These are phyloP conservation scores for Pseudophaeomoniella oleicola DNA, from an alignment of 2,329 filamentous ascomycete genomes.

Conservation along the genomic window DNA sequence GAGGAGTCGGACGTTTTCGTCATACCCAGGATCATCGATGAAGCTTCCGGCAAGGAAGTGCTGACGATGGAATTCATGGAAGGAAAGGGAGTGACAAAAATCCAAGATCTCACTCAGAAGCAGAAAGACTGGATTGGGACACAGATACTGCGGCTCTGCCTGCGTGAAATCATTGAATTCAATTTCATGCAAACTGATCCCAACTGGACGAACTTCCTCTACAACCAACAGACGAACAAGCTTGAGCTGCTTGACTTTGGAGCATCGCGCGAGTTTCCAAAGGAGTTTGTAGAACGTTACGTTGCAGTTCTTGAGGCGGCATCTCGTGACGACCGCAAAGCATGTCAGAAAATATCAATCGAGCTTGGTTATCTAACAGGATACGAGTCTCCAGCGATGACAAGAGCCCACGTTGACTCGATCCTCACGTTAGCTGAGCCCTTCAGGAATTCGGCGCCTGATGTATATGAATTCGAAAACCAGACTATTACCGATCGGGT, in stretches of 20 bases:
- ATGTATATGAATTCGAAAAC: slow-evolving; percentile 78
- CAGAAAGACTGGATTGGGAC: slow-evolving; percentile 95
- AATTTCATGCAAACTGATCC: slow-evolving; percentile 98
- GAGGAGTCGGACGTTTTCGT: slow-evolving; percentile 60
- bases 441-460: slow-evolving; percentile 61
- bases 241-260: slow-evolving; percentile 94
- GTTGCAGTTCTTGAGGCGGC: slow-evolving; percentile 68
- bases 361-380: slow-evolving; percentile 84
- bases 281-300: slow-evolving; percentile 66
- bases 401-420: slow-evolving; percentile 77
- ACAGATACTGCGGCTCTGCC: slow-evolving; percentile 77
- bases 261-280: slow-evolving; percentile 72
- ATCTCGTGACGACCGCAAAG: slow-evolving; percentile 49
- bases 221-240: slow-evolving; percentile 55
- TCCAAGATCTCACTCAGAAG: slow-evolving; percentile 58
- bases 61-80: slow-evolving; percentile 88
- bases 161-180: slow-evolving; percentile 89
- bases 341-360: slow-evolving; percentile 54
- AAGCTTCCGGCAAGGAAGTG: slow-evolving; percentile 74
- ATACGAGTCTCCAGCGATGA: slow-evolving; percentile 70
- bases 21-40: slow-evolving; percentile 62
- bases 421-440: slow-evolving; percentile 86
- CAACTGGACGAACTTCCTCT: slow-evolving; percentile 99
- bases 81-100: slow-evolving; percentile 72
- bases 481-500: slow-evolving; percentile 97